Evolutionary conservation across 208 protist genomes (phyloP), one percentile per base, ranked within the genome.

Genomic region (Balamuthia mandrillaris): DNA sequence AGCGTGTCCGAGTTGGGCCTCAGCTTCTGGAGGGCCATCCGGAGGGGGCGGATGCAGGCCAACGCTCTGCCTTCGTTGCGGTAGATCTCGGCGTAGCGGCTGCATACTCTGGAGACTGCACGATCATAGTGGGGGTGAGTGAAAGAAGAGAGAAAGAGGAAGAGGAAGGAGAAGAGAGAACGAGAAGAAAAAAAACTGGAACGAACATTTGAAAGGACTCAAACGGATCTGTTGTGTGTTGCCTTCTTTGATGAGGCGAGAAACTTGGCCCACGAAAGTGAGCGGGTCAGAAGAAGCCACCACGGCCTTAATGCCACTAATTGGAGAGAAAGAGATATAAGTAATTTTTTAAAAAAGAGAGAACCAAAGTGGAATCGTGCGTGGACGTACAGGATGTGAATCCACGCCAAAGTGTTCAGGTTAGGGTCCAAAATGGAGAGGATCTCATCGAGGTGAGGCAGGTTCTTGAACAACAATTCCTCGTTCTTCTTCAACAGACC

Each of bases 351-450:
- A 33, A 10, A 7, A 9, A 81, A 66, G 24, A 31, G 18, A 27
- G 44, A 35, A 56, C 10, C 3, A 6, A 35, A 3, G 33, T 3
- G 35, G 7, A 82, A 35, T 49, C 10, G 7, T 4, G 27, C 2
- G 33, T 3, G 35, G 7, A 82, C 78, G 41, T 61, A 89, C 44
- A 92, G 66, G 24, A 91, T 78, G 65, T 85, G 88, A 31, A 87
- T 56, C 27, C 84, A 78, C 37, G 86, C 90, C 2, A 92, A 70
- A 39, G 90, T 77, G 83, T 92, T 81, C 39, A 52, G 16, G 21
- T 61, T 52, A 14, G 90, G 49, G 21, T 44, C 33, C n/a, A 92
- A 74, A 44, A 63, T 37, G 10, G 31, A 33, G 0, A 86, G 33
- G 2, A 60, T 63, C 3, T 87, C 86, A 21, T 83, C 75, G 35